Percentiles rank a stretch among this genome's conserved stretches.
These are phyloP conservation scores for Kwoniella sp. DNA, from an alignment of 768 basidiomycete species.

Conservation along the genomic window DNA sequence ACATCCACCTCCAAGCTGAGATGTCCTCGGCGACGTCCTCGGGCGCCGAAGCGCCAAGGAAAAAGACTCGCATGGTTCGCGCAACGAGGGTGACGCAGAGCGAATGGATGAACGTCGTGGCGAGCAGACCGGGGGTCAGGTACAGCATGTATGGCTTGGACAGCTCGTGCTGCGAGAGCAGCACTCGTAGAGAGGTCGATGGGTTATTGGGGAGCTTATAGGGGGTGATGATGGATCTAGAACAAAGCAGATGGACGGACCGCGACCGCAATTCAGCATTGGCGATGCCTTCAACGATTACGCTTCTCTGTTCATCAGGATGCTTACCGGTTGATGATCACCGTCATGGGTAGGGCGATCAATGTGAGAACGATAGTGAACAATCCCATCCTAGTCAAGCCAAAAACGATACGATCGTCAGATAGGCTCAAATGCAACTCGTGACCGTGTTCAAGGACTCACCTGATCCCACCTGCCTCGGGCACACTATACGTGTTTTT, in stretches of 20 bases:
- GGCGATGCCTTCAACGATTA: background rate
- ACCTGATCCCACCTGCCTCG: constrained; percentile 53
- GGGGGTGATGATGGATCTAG: constrained; percentile 56
- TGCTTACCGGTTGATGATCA: constrained; percentile 55
- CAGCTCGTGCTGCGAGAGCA: constrained; percentile 52
- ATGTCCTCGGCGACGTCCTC: constrained; percentile 34
- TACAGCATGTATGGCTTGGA: constrained; percentile 50
- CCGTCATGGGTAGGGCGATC: constrained; percentile 53
- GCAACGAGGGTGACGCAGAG: constrained; percentile 52
- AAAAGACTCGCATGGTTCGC: constrained; percentile 40
- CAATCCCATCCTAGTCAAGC: constrained; percentile 54
- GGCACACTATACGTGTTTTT: constrained; percentile 54
- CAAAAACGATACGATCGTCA: too few species aligned
- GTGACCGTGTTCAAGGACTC: background rate
- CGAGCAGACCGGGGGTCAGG: constrained; percentile 53
- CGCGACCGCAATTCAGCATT: constrained; percentile 1
- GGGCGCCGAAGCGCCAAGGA: constrained; percentile 35
- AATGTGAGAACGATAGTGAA: constrained; percentile 54
- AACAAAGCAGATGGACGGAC: too few species aligned
- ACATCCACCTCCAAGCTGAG: constrained; percentile 39
- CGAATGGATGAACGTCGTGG: constrained; percentile 48
- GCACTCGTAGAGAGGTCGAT: constrained; percentile 44
- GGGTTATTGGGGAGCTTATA: constrained; percentile 50
- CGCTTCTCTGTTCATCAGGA: background rate
- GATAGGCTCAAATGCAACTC: too few species aligned